A percentile compares a stretch with the other conserved stretches of the same genome.
Conservation (phyloP, 2,329 filamentous ascomycete genomes). For the Penicillium thymicola region DNA sequence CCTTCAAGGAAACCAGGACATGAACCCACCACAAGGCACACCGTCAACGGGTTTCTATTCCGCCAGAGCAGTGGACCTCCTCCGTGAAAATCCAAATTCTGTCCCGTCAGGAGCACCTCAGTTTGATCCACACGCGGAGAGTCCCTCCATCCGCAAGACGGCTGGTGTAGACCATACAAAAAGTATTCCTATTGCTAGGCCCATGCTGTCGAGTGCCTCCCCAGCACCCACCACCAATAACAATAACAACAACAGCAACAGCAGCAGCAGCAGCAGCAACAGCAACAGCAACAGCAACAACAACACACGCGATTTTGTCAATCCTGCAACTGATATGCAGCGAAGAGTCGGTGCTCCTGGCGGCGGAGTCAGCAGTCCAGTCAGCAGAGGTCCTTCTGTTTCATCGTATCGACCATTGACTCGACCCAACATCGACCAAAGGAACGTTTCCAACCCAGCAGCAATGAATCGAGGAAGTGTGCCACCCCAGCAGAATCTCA, state of each 20-base stretch:
- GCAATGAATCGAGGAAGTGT: slow-evolving; percentile 19
- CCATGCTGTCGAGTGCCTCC: slow-evolving; percentile 32
- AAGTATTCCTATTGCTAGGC: slow-evolving; percentile 66
- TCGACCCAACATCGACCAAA: slow-evolving; percentile 37
- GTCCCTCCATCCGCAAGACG: slow-evolving; percentile 84
- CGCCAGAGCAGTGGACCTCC: slow-evolving; percentile 60
- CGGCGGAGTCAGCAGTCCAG: slow-evolving; percentile 29
- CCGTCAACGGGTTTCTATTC: slow-evolving; percentile 61
- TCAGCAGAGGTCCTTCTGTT: slow-evolving; percentile 34
- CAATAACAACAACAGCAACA: slow-evolving; percentile 17
- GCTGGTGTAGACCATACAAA: slow-evolving; percentile 78
- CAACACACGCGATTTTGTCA: slow-evolving; percentile 34
- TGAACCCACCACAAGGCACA: slow-evolving; percentile 29
- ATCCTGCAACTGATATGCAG: slow-evolving; percentile 35
- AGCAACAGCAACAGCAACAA: slow-evolving; percentile 8
- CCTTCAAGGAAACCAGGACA: slow-evolving; percentile 18
- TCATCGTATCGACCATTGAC: slow-evolving; percentile 46
- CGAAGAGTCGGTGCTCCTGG: slow-evolving; percentile 37
- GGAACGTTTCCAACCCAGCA: slow-evolving; percentile 17
- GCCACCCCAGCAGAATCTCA: slow-evolving; percentile 31
- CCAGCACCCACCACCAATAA: slow-evolving; percentile 27
- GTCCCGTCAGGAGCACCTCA: slow-evolving; percentile 47
- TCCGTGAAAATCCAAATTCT: slow-evolving; percentile 51
- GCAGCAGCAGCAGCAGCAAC: slow-evolving; percentile 14
- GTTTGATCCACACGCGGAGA: slow-evolving; percentile 73